Base-by-base conservation (phyloP, 192 early-diverging fungal genomes). In the Coemansia sp. region DNA sequence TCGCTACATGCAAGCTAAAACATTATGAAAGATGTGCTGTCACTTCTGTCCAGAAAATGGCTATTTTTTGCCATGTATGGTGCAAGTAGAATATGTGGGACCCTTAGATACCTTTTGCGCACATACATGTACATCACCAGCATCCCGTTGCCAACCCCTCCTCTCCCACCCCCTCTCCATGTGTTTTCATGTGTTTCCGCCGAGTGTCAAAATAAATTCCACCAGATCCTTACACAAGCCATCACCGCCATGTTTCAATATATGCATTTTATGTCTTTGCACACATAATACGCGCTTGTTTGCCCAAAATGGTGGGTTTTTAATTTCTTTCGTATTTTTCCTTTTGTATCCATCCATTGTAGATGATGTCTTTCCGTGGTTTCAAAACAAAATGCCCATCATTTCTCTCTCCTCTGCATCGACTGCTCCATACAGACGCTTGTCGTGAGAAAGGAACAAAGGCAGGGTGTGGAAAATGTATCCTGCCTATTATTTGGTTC, bases 371-470 rank as follows among this genome's bases (percentile, higher is more conserved):
- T 14, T 33, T 33, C 31, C 22, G 15, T 4, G 50, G 29, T 53
- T 53, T 53, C 25, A 29, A 53, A 29, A n/a, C n/a, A n/a, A 33
- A 53, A 53, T 2, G 14, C 28, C 50, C 50, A 31, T 6, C 28
- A 53, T 53, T 53, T 53, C n/a, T 53, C 50, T 30, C 15, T 53
- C 13, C n/a, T 53, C 50, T 30, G 50, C 50, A 53, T 53, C 50
- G 31, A 31, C 50, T 53, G 50, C 50, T 53, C 28, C 50, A 30
- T 33, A 53, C 50, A 53, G 29, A 53, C 31, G 31, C 31, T 53
- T 11, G 17, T 15, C 50, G 31, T 30, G 29, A 53, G 28, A 31
- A 14, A 28, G n/a, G 44, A 47, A 47, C 44, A 47, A 53, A 53
- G 50, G 50, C 28, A 53, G 50, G 28, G 17, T 14, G 29, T 34